Percentiles rank a stretch among this genome's conserved stretches.
Conservation (phyloP, 2,329 filamentous ascomycete species). For the Venturia effusa region DNA sequence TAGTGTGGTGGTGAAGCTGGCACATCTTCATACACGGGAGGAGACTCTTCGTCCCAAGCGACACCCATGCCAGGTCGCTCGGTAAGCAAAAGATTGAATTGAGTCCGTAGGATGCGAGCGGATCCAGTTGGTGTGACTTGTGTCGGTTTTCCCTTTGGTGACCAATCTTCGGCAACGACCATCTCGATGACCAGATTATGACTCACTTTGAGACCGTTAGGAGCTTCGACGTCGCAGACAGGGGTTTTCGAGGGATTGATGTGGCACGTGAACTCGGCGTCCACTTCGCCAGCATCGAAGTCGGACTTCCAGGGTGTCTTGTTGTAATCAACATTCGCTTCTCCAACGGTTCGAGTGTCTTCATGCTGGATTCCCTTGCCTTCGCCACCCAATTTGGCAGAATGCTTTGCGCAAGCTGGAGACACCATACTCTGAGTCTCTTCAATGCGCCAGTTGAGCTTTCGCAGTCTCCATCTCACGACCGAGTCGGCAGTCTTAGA, state of each 20-base stretch:
- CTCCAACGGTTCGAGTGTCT: constrained; percentile 66
- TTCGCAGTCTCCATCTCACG: constrained; percentile 80
- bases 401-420: constrained; percentile 69
- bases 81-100: constrained; percentile 74
- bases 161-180: constrained; percentile 87
- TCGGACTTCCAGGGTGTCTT: constrained; percentile 86
- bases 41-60: constrained; percentile 93
- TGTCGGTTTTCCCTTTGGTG: constrained; percentile 55
- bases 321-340: constrained; percentile 70
- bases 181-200: constrained; percentile 87
- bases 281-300: constrained; percentile 56
- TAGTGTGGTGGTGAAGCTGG: constrained; percentile 67
- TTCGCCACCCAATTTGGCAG: constrained; percentile 50
- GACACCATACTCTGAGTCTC: constrained; percentile 73
- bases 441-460: constrained; percentile 86
- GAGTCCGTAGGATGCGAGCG: constrained; percentile 82
- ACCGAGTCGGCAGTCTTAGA: constrained; percentile 43
- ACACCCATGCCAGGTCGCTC: constrained; percentile 80
- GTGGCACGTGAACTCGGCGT: constrained; percentile 63
- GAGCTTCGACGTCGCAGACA: constrained; percentile 66
- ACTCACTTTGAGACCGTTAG: constrained; percentile 64
- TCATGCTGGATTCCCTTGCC: constrained; percentile 63
- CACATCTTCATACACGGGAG: constrained; percentile 88
- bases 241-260: constrained; percentile 53
- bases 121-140: constrained; percentile 78